Evolutionary conservation across 2,329 filamentous ascomycete genomes (phyloP).

Genomic region (Ophiostoma perfectum): DNA sequence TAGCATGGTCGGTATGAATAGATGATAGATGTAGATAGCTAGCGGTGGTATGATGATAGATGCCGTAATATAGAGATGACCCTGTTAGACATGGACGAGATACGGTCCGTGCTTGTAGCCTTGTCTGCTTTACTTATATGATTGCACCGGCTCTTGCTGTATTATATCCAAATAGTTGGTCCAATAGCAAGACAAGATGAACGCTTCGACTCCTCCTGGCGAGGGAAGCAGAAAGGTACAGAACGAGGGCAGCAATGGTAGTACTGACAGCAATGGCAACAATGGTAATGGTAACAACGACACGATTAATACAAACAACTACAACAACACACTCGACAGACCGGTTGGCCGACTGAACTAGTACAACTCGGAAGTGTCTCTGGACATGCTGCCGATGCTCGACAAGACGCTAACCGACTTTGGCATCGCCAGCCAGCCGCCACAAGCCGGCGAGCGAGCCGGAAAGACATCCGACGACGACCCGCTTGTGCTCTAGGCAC

Average conservation of each 20-base stretch:
- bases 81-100: no score
- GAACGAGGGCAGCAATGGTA: neutral
- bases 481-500: neutral
- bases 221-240: neutral
- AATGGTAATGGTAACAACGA: neutral
- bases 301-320: neutral
- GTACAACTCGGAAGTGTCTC: neutral
- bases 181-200: neutral
- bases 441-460: no score
- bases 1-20: neutral
- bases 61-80: no score
- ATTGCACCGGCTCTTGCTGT: no score
- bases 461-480: neutral
- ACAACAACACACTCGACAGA: neutral
- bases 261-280: neutral
- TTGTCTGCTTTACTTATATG: no score
- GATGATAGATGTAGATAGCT: no score
- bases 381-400: neutral
- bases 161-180: no score
- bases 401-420: neutral
- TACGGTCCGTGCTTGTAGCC: no score
- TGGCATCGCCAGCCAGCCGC: no score
- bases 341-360: neutral
- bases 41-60: no score
- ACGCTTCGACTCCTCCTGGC: neutral